Percentiles rank a stretch among this genome's conserved stretches.
Conservation (phyloP, 306 rosid species). For the Mimosa bimucronata region DNA sequence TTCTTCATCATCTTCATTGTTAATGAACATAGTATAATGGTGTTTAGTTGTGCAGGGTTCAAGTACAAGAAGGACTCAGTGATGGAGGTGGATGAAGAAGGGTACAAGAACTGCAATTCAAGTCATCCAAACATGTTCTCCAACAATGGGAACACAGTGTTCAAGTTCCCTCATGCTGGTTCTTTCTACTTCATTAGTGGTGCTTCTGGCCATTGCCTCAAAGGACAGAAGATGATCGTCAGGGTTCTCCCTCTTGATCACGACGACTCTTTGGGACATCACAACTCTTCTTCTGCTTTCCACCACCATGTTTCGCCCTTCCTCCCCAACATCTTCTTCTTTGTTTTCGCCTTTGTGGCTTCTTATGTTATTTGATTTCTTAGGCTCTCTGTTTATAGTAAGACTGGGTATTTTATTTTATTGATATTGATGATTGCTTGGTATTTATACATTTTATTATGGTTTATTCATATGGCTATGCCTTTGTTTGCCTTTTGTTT, state of each 20-base stretch:
- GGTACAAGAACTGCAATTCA: slow-evolving; percentile 67
- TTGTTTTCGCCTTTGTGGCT: slow-evolving; percentile 34
- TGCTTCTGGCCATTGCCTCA: slow-evolving; percentile 70
- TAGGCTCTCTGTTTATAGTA: not conserved
- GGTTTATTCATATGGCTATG: not conserved
- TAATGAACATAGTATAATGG: not conserved
- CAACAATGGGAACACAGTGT: slow-evolving; percentile 60
- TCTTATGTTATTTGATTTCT: slow-evolving; percentile 4
- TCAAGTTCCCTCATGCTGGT: slow-evolving; percentile 54
- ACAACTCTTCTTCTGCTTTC: slow-evolving; percentile 36
- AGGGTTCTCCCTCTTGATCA: slow-evolving; percentile 60
- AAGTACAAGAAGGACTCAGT: slow-evolving; percentile 82
- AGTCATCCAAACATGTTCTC: slow-evolving; percentile 78
- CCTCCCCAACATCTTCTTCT: slow-evolving; percentile 28
- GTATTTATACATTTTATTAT: not conserved
- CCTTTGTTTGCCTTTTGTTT: not conserved
- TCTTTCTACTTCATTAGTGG: slow-evolving; percentile 90
- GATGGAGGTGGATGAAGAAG: slow-evolving; percentile 71
- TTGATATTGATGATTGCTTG: not conserved
- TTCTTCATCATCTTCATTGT: not conserved
- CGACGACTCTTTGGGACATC: slow-evolving; percentile 32
- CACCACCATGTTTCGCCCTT: slow-evolving; percentile 15
- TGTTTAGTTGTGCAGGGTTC: slow-evolving; percentile 45
- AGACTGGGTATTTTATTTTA: not conserved
- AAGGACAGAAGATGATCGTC: slow-evolving; percentile 75